phyloP scores from a whole-genome alignment of 441 rosid species.

The Adansonia madagascariensis region DNA sequence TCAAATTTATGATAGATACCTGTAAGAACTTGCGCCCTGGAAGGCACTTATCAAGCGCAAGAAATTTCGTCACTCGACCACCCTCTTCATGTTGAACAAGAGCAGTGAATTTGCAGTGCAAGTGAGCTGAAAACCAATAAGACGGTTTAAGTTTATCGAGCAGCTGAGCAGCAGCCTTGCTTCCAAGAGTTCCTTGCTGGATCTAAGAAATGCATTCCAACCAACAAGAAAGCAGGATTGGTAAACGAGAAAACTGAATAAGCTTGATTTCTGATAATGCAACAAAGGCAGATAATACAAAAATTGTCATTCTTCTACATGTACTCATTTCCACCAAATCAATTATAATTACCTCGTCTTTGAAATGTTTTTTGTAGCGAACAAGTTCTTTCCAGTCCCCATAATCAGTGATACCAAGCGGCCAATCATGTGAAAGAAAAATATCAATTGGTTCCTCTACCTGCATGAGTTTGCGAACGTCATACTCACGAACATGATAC shows the following conservation, averaged over 20 bases:
- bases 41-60: constrained; percentile 87
- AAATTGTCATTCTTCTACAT: background rate
- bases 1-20: constrained; percentile 39
- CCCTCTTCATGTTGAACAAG: constrained; percentile 75
- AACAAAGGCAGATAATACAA: background rate
- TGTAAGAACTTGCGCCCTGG: constrained; percentile 77
- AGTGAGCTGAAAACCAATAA: constrained; percentile 94
- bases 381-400: constrained; percentile 72
- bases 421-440: constrained; percentile 97
- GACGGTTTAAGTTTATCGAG: constrained; percentile 72
- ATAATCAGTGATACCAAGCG: constrained; percentile 82
- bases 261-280: background rate
- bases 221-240: constrained; percentile 22
- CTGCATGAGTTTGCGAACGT: constrained; percentile 86
- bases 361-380: constrained; percentile 56
- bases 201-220: constrained; percentile 48
- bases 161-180: constrained; percentile 82
- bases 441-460: constrained; percentile 79
- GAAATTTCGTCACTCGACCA: constrained; percentile 76
- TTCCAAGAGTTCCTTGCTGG: constrained; percentile 67
- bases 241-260: constrained; percentile 6
- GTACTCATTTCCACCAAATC: background rate
- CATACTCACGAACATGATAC: constrained; percentile 90
- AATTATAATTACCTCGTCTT: constrained; percentile 60
- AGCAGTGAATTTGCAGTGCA: constrained; percentile 88